Evolutionary conservation across 1,284 basidiomycete species (phyloP).

Genomic region (Malassezia yamatoensis): DNA sequence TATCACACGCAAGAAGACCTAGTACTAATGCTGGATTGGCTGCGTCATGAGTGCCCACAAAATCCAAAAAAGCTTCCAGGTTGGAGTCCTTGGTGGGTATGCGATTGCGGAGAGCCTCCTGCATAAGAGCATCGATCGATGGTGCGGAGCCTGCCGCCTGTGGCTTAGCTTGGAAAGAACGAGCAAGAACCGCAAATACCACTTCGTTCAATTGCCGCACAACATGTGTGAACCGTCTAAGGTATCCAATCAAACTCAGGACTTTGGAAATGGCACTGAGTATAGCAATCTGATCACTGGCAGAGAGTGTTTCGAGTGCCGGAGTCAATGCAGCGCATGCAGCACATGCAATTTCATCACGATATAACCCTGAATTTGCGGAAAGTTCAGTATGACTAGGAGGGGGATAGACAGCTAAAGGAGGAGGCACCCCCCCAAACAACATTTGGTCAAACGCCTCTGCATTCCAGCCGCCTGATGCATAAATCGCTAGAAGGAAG

Average conservation of each 20-base stretch:
- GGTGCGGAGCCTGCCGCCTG: not conserved
- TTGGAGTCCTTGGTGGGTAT: not conserved
- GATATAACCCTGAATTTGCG: slow-evolving; percentile 25
- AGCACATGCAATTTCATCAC: slow-evolving; percentile 38
- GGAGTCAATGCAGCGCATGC: slow-evolving; percentile 31
- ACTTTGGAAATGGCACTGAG: slow-evolving; percentile 31
- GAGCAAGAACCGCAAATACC: slow-evolving; percentile 27
- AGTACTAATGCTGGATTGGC: slow-evolving; percentile 31
- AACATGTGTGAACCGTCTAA: slow-evolving; percentile 32
- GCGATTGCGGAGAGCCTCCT: slow-evolving; percentile 3
- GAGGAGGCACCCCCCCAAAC: slow-evolving; percentile 41
- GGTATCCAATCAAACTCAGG: slow-evolving; percentile 39
- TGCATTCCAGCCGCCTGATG: slow-evolving; percentile 42
- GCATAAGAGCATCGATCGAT: not conserved
- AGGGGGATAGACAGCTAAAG: slow-evolving; percentile 24
- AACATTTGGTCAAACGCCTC: slow-evolving; percentile 46
- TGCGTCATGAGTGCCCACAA: not conserved
- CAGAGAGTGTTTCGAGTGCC: slow-evolving; percentile 32
- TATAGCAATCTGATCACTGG: slow-evolving; percentile 37
- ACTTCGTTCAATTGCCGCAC: slow-evolving; percentile 32
- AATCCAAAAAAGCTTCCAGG: not conserved
- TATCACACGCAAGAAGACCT: slow-evolving; percentile 41
- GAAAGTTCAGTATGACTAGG: slow-evolving; percentile 27
- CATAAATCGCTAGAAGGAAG: slow-evolving; percentile 43
- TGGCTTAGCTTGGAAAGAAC: slow-evolving; percentile 6